phyloP scores from a whole-genome alignment of 2,329 filamentous ascomycete genomes.

The Colletotrichum sp. region DNA sequence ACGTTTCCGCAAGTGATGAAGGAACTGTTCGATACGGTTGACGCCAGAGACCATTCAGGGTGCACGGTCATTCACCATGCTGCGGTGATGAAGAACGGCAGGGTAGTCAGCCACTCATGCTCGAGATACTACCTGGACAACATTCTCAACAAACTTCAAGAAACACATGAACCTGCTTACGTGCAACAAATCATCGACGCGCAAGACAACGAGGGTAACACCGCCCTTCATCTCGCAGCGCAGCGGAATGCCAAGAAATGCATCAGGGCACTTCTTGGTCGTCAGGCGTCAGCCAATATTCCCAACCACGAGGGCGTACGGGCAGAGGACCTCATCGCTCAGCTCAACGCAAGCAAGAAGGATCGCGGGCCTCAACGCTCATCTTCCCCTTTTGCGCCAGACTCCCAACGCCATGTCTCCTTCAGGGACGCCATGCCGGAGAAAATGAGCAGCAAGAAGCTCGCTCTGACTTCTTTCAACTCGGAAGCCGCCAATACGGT shows the following conservation, averaged over 20 bases:
- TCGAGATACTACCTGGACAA: conserved; percentile 94
- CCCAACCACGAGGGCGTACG: conserved; percentile 82
- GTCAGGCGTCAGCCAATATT: conserved; percentile 84
- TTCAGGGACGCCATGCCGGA: conserved; percentile 57
- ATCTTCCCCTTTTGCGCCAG: conserved; percentile 73
- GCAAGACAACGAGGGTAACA: conserved; percentile 88
- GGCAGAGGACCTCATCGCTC: conserved; percentile 83
- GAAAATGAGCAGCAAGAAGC: conserved; percentile 41
- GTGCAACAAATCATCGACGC: conserved; percentile 81
- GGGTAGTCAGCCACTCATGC: conserved; percentile 82
- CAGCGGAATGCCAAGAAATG: conserved; percentile 89
- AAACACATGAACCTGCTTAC: conserved; percentile 75
- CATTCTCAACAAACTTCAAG: conserved; percentile 84
- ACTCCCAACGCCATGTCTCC: conserved; percentile 61
- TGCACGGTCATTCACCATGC: conserved; percentile 95
- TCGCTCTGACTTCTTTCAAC: conserved; percentile 48
- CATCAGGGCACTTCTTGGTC: conserved; percentile 77
- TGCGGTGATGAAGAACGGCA: conserved; percentile 83
- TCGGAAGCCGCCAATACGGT: conserved; percentile 73
- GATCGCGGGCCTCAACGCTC: conserved; percentile 73
- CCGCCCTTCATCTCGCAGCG: conserved; percentile 76
- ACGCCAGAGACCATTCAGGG: conserved; percentile 78
- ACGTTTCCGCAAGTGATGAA: conserved; percentile 87
- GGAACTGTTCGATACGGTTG: conserved; percentile 82
- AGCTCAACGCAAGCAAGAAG: conserved; percentile 72